phyloP scores from a whole-genome alignment of 495 filamentous ascomycete species.

The Annulohypoxylon stygium region DNA sequence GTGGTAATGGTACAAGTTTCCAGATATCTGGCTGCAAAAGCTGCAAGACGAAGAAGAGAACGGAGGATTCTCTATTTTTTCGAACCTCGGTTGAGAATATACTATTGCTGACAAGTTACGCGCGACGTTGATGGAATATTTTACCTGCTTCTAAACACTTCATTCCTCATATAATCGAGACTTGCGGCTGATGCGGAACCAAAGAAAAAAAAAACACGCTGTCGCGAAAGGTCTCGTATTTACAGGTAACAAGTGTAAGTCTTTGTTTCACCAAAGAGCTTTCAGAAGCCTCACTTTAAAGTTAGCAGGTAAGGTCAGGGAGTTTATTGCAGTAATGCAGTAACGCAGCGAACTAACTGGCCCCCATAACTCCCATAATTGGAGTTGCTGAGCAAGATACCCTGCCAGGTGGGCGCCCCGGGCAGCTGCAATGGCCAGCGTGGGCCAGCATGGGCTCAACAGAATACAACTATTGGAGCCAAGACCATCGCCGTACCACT shows the following conservation, averaged over 20 bases:
- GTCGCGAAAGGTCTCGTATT: conserved; percentile 35
- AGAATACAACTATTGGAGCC: conserved; percentile 35
- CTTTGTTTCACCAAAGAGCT: conserved; percentile 42
- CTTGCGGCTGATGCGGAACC: conserved; percentile 18
- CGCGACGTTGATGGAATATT: conserved; percentile 33
- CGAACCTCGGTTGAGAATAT: conserved; percentile 36
- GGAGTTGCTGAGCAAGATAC: conserved; percentile 11
- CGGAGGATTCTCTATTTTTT: conserved; percentile 22
- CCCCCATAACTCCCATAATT: no score
- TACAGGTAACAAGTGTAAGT: conserved; percentile 1
- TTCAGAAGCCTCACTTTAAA: conserved; percentile 31
- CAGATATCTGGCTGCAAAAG: conserved; percentile 1
- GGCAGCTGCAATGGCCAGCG: neutral
- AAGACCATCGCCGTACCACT: conserved; percentile 37
- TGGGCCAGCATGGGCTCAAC: conserved; percentile 23
- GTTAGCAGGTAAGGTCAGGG: conserved; percentile 17
- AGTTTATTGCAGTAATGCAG: conserved; percentile 33
- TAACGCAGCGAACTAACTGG: neutral
- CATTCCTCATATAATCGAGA: conserved; percentile 33
- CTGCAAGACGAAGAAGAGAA: conserved; percentile 5
- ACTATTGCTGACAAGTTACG: conserved; percentile 39
- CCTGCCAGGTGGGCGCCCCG: neutral
- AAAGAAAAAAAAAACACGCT: conserved; percentile 39
- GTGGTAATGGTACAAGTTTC: conserved; percentile 23
- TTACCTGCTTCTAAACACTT: conserved; percentile 40